These are phyloP conservation scores for Pterulicium gracile DNA, from an alignment of 1,284 basidiomycete species.

Conservation along the genomic window DNA sequence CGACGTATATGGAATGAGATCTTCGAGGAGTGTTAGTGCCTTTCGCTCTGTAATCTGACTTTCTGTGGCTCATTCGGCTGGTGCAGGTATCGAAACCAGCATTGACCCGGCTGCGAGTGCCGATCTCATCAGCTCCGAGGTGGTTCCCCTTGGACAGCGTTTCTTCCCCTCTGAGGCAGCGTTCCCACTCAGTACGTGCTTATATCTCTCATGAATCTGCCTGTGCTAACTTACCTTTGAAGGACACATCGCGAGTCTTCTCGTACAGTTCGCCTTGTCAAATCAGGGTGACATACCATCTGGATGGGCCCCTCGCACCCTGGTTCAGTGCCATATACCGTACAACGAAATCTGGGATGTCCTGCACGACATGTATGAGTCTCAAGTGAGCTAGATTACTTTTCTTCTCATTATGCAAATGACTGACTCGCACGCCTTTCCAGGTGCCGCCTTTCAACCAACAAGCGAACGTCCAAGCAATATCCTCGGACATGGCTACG, in stretches of 20 bases:
- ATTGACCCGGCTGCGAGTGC: conserved; percentile 39
- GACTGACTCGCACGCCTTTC: conserved; percentile 4
- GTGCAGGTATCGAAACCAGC: conserved; percentile 36
- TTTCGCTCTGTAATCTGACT: conserved; percentile 1
- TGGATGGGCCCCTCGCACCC: conserved; percentile 73
- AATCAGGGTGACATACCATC: conserved; percentile 47
- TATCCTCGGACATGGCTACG: conserved; percentile 70
- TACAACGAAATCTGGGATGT: conserved; percentile 76
- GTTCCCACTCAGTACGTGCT: conserved; percentile 68
- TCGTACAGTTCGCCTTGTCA: conserved; percentile 60
- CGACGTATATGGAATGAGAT: conserved; percentile 85
- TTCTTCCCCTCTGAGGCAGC: conserved; percentile 90
- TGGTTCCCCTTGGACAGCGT: conserved; percentile 67
- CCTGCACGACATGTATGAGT: conserved; percentile 80
- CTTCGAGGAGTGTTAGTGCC: conserved; percentile 40
- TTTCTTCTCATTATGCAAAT: background rate
- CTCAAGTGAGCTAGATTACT: conserved; percentile 44
- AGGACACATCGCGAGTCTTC: conserved; percentile 61
- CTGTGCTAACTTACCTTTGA: conserved; percentile 8
- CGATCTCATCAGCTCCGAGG: conserved; percentile 50
- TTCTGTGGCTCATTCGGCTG: conserved; percentile 6
- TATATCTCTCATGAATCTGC: conserved; percentile 5
- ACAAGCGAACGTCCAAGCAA: conserved; percentile 62
- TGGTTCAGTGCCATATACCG: conserved; percentile 70
- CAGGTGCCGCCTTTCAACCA: conserved; percentile 79